These are phyloP conservation scores for Suillus paluster DNA, from an alignment of 768 basidiomycete genomes.

Conservation along the genomic window DNA sequence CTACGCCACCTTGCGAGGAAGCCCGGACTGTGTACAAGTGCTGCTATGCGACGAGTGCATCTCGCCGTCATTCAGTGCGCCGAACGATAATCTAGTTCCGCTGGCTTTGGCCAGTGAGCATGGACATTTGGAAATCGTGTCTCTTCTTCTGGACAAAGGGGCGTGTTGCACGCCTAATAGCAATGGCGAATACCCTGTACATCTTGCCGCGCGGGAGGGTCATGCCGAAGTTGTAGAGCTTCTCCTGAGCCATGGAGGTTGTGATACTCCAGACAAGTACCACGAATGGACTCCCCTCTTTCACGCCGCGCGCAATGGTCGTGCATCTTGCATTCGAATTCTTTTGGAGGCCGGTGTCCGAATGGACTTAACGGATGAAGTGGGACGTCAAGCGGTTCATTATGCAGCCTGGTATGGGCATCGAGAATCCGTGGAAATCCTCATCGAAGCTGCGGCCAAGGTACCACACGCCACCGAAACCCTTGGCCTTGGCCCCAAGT, in stretches of 20 bases:
- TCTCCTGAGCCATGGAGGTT: constrained; percentile 74
- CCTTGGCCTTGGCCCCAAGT: constrained; percentile 17
- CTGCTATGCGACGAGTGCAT: constrained; percentile 77
- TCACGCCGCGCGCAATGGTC: constrained; percentile 91
- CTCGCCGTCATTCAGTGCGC: constrained; percentile 57
- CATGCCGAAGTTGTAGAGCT: constrained; percentile 83
- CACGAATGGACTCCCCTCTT: constrained; percentile 98
- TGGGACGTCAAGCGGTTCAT: constrained; percentile 83
- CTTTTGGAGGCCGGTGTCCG: constrained; percentile 81
- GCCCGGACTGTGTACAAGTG: constrained; percentile 81
- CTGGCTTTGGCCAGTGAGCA: constrained; percentile 90
- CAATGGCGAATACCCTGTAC: constrained; percentile 97
- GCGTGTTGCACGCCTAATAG: constrained; percentile 83
- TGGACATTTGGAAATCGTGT: constrained; percentile 84
- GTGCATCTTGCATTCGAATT: constrained; percentile 70
- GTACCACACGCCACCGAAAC: constrained; percentile 19
- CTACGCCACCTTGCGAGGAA: constrained; percentile 89
- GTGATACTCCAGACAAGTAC: constrained; percentile 93
- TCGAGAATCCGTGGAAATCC: constrained; percentile 62
- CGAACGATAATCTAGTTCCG: constrained; percentile 76
- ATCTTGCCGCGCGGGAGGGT: constrained; percentile 92
- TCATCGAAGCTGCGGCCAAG: constrained; percentile 48
- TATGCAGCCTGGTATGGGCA: constrained; percentile 98
- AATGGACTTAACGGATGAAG: constrained; percentile 80
- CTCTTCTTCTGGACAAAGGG: constrained; percentile 75